Percentiles rank a stretch among this genome's conserved stretches.
These are phyloP conservation scores for Platanthera guangdongensis DNA, from an alignment of 106 monocot genomes.

Conservation along the genomic window DNA sequence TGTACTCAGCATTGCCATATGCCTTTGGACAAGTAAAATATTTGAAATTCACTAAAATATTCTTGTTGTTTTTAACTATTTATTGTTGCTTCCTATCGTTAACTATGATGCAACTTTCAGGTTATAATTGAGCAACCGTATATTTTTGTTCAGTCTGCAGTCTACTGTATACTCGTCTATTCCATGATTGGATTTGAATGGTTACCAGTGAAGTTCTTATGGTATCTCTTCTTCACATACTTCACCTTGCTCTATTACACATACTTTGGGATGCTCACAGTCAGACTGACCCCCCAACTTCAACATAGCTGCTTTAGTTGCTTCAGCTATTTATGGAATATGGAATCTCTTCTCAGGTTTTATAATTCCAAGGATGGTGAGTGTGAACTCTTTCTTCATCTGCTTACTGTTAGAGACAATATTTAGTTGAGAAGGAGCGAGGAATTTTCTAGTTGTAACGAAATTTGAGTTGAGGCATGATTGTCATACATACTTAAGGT, in stretches of 20 bases:
- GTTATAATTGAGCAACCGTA: slow-evolving; percentile 47
- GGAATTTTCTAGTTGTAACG: no score
- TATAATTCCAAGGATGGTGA: slow-evolving; percentile 26
- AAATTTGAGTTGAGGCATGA: no score
- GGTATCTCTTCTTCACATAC: slow-evolving; percentile 42
- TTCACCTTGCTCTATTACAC: slow-evolving; percentile 47
- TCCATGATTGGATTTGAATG: slow-evolving; percentile 43
- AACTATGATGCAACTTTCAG: slow-evolving; percentile 15
- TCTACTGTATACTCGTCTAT: slow-evolving; percentile 37
- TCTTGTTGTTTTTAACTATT: no score
- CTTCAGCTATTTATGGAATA: slow-evolving; percentile 30
- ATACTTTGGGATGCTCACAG: slow-evolving; percentile 37
- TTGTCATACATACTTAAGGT: no score
- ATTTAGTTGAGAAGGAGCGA: no score
- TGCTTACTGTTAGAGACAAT: neutral
- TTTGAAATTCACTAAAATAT: no score
- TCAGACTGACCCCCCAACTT: slow-evolving; percentile 41
- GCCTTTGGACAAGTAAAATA: slow-evolving; percentile 33
- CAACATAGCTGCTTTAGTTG: slow-evolving; percentile 32
- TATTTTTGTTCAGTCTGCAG: slow-evolving; percentile 25
- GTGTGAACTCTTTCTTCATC: neutral
- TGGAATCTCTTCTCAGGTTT: slow-evolving; percentile 50
- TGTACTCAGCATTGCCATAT: slow-evolving; percentile 19
- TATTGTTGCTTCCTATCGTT: no score
- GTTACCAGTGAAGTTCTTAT: slow-evolving; percentile 40